Evolutionary conservation across 73 alveolate genomes (phyloP), one percentile per base, ranked within the genome.

Genomic region (Paramecium sonneborni): DNA sequence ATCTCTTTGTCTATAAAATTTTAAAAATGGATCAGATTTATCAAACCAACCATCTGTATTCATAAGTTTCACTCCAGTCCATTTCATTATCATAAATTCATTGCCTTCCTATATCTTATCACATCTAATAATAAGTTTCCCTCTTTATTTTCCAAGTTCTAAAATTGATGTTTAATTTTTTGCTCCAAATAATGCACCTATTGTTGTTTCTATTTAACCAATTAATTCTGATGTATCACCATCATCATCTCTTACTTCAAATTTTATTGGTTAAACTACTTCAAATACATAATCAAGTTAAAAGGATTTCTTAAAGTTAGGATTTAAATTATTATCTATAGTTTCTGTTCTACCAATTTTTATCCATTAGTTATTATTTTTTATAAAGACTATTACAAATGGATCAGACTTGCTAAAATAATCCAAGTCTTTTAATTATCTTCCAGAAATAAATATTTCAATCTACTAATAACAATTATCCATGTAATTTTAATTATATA

Each of bases 381-480:
- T 84, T 21, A 76, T 74, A 24, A 15, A 72, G 15, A 95, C 82
- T 5, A 95, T 30, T 37, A 94, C 93, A 41, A 43, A 55, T 4
- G 97, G 97, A 85, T 95, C 96, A 26, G 94, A 67, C 30, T 89
- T 91, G 55, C 92, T 28, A 18, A 88, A 69, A 20, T 85, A 62
- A 62, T 96, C 98, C 38, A 76, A 14, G 82, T 96, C 97, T 76
- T 76, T 95, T 5, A 96, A 96, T 11, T 70, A 52, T 57, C 96
- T 89, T 10, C 95, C 94, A 35, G 93, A 67, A 39, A 95, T 85
- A 44, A 92, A 91, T 9, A 95, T 57, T 32, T 93, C 90, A 0
- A 93, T 92, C 57, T 93, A 92, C 56, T 85, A 23, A 43, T 44
- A 85, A n/a, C 84, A 72, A 35, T 32, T 35, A 34, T 35, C 85